Evolutionary conservation across 257 asterid species (phyloP), one percentile per base, ranked within the genome.

Genomic region (Phtheirospermum japonicum): DNA sequence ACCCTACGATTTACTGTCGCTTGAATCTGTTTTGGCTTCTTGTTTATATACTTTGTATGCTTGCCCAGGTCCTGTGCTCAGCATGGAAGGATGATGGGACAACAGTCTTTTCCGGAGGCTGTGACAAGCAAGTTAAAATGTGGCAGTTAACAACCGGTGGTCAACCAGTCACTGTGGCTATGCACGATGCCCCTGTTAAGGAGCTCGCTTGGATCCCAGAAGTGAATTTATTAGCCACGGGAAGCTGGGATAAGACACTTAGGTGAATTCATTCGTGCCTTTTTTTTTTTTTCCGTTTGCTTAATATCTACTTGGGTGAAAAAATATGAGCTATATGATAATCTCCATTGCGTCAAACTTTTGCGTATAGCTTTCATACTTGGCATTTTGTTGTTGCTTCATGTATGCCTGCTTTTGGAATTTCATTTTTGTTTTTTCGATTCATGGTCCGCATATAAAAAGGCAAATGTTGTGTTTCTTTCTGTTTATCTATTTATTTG

Each of bases 121-220:
- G 96, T 71, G 96, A 88, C 77, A 88, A 88, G 71, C 92, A 83
- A 75, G 96, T 80, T 46, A 88, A 88, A 67, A 88, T 88, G 96
- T 88, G 96, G 96, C 91, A 87, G 17, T 61, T 88, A 55, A 62
- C 74, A 52, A 68, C 87, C 64, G 89, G 89, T 50, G 85, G 78
- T 63, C 88, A 73, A 59, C 78, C 92, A 0, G 85, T 85, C n/a
- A 85, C 91, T 36, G 92, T 85, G 71, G 95, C 82, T 68, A 76
- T 81, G 85, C 96, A 88, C 59, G 95, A 88, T 72, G 82, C 83
- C 76, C 95, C 96, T 9, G 74, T 88, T 70, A 88, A 71, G 75
- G 92, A 88, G 16, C 77, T 88, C 66, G 86, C 95, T 63, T 85
- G 96, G 96, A 71, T 85, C 68, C 95, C 95, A 9, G 95, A 88